Evolutionary conservation across 2,329 filamentous ascomycete species (phyloP), one percentile per base, ranked within the genome.

Genomic region (Zopfia rhizophila): DNA sequence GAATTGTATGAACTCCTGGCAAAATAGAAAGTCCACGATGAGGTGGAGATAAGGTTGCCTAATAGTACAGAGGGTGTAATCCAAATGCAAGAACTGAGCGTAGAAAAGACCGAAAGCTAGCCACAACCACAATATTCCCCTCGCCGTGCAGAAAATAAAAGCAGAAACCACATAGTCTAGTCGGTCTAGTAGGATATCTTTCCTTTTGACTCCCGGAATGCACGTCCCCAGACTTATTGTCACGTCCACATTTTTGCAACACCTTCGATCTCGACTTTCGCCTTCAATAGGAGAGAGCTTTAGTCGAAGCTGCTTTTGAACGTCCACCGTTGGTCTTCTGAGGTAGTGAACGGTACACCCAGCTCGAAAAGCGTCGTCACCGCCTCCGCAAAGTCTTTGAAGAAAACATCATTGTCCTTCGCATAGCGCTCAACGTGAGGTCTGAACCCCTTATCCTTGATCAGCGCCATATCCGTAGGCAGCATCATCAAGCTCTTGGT

Each of bases 401-500:
- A 97, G 84, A 97, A 99, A 38, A 79, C 79, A 45, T 91, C 89
- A 73, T 90, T 90, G 76, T 96, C 90, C 80, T 90, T 90, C 66
- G 93, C 92, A 71, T 97, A 97, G 72, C 87, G 85, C 74, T 96
- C 86, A 21, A 93, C 90, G 65, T 83, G 86, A 67, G 83, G 78
- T 76, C 83, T 85, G 82, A 97, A 95, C 58, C 80, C 80, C 83
- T 93, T 93, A 78, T 97, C 93, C 78, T 92, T 84, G 67, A 96
- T 77, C 45, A 97, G 80, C 45, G 88, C 88, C 76, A 95, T 86
- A 69, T 99, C 93, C 56, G 91, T 89, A 40, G 94, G 94, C 73
- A 99, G 80, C 93, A 99, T 97, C 94, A 99, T 97, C 63, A 97
- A 78, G 29, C 82, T 82, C 83, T 96, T 92, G 66, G 87, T 90